These are phyloP conservation scores for Saccharomycopsis lassenensis DNA, from an alignment of 805 yeast genomes.

Conservation along the genomic window DNA sequence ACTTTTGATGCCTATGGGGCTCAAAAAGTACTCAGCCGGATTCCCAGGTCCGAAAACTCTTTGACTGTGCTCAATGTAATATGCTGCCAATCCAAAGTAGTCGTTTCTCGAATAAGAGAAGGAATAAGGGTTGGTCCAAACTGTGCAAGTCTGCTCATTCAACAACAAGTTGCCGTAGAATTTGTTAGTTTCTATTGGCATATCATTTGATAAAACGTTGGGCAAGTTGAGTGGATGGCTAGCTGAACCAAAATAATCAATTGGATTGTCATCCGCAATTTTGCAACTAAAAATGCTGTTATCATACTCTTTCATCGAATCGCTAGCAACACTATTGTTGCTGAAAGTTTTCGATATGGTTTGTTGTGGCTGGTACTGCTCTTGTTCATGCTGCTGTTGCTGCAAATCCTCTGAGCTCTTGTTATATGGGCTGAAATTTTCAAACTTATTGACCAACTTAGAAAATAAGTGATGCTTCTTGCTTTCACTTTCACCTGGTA, in stretches of 20 bases:
- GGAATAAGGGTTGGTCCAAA: slow-evolving; percentile 62
- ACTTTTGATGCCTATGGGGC: slow-evolving; percentile 46
- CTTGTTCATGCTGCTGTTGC: slow-evolving; percentile 1
- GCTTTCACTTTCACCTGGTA: slow-evolving; percentile 5
- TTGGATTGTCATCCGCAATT: slow-evolving; percentile 28
- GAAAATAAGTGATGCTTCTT: slow-evolving; percentile 8
- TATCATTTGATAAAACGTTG: slow-evolving; percentile 24
- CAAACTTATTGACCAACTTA: slow-evolving; percentile 12
- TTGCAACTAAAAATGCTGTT: slow-evolving; percentile 28
- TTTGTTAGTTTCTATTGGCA: slow-evolving; percentile 59
- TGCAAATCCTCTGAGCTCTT: neutral
- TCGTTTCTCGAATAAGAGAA: slow-evolving; percentile 42
- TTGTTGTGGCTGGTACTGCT: neutral
- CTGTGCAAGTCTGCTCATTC: slow-evolving; percentile 40
- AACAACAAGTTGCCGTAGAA: slow-evolving; percentile 59
- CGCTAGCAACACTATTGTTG: neutral
- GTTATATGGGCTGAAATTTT: neutral
- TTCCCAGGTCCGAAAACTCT: slow-evolving; percentile 54
- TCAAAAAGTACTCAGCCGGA: slow-evolving; percentile 39
- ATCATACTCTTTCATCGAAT: slow-evolving; percentile 2
- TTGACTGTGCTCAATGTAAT: slow-evolving; percentile 44
- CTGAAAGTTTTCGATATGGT: neutral
- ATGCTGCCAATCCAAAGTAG: slow-evolving; percentile 50
- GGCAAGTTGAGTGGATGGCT: slow-evolving; percentile 16
- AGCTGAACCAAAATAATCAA: slow-evolving; percentile 32